Base-by-base conservation (phyloP, 148 eudicot species). In the Beta vulgaris region DNA sequence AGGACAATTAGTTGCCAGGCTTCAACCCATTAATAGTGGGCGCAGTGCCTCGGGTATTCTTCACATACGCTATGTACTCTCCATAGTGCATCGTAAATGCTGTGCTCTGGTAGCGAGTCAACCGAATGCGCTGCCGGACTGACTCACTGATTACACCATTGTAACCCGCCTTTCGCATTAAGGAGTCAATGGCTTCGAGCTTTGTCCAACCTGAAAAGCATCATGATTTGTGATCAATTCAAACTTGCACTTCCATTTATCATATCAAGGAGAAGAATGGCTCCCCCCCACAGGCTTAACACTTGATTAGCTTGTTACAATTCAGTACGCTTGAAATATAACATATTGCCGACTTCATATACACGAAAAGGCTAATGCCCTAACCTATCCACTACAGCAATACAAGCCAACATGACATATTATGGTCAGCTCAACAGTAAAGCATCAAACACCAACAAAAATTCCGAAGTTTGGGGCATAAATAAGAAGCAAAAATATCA, bases 71-170 rank as follows among this genome's bases (percentile, higher is more conserved):
- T 55, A 86, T 75, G 75, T 95, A 95, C 25, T 95, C 99, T 28
- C 81, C 73, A 76, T 82, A 95, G 58, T 78, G 86, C 96, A 95
- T 87, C 40, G 94, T 89, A 35, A 84, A 92, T 80, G 87, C 68
- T 2, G 97, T 89, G 75, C 99, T 95, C 83, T 95, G 92, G 63
- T 95, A 95, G 40, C 97, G 96, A 48, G 97, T 92, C 72, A 92
- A 79, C 7, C 69, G 79, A 48, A 95, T 89, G 71, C 84, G 77
- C 77, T 88, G 86, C 44, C 97, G 78, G 19, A 95, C 72, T 60
- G 91, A 78, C 65, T 89, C 99, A 0, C 88, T 89, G 29, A 95
- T 90, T 68, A 81, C 42, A 28, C 97, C 96, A 42, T 83, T 83
- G 77, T 84, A 92, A 68, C 93, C 99, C 0, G 99, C 86, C 76